phyloP scores from a whole-genome alignment of 208 protist genomes.

The Phytomonas sp. region DNA sequence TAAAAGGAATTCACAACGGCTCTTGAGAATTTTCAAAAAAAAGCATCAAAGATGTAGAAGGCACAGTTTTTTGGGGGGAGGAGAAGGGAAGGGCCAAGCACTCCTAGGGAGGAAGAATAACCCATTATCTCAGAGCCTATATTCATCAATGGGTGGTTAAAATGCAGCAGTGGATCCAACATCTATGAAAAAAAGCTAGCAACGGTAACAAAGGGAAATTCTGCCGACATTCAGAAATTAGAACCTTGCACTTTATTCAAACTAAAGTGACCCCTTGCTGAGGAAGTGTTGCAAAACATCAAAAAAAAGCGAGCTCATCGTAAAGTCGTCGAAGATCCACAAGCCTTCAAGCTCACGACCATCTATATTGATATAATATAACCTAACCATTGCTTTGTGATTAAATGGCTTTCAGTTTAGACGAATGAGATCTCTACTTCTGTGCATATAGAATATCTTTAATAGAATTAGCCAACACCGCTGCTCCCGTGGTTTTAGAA shows the following conservation, averaged over 20 bases:
- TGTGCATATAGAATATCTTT: constrained; percentile 1
- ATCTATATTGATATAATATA: not conserved
- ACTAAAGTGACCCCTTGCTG: not conserved
- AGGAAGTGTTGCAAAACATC: not conserved
- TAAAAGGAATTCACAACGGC: not conserved
- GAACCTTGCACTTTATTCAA: not conserved
- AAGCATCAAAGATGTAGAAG: not conserved
- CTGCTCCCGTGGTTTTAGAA: not conserved
- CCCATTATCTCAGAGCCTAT: not conserved
- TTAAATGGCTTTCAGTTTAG: not conserved
- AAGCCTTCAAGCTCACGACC: not conserved
- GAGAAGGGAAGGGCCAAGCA: not conserved
- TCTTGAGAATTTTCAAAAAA: not conserved
- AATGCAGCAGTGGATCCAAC: not conserved
- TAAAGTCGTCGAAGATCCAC: not conserved
- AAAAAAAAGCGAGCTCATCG: not conserved
- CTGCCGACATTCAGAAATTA: not conserved
- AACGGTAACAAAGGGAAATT: constrained; percentile 3
- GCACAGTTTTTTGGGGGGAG: not conserved
- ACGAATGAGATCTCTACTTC: not conserved
- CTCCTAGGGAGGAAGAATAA: not conserved
- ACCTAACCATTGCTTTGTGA: not conserved
- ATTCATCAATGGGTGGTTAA: not conserved
- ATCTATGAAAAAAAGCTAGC: constrained; percentile 1
- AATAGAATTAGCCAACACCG: not conserved